Percentiles rank a stretch among this genome's conserved stretches.
phyloP scores from a whole-genome alignment of 208 protist species.

The Leishmania tropica region DNA sequence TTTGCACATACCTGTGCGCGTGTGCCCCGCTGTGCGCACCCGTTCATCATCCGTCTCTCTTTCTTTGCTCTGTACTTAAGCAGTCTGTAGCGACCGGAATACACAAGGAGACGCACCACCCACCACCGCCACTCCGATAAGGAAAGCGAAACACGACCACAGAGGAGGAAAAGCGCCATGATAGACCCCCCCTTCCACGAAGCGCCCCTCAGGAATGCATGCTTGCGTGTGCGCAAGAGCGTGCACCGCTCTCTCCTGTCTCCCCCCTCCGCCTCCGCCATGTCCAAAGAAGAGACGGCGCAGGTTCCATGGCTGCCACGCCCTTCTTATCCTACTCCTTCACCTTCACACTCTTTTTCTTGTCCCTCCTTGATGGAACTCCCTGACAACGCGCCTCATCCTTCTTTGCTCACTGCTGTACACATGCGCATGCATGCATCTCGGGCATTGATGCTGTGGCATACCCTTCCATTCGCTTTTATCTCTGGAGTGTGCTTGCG shows the following conservation, averaged over 20 bases:
- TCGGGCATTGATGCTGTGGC: not conserved
- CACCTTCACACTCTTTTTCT: constrained; percentile 54
- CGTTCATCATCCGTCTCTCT: not conserved
- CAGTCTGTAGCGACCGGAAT: not conserved
- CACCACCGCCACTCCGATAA: not conserved
- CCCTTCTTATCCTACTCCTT: constrained; percentile 51
- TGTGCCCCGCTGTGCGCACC: not conserved
- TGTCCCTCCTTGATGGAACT: constrained; percentile 32
- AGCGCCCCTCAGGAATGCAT: not conserved
- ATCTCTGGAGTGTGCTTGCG: not conserved
- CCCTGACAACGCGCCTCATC: not conserved
- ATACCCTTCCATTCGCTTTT: not conserved
- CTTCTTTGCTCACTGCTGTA: not conserved
- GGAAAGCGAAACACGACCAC: not conserved
- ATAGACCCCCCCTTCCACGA: not conserved
- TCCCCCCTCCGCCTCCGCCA: not conserved
- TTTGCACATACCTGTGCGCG: not conserved
- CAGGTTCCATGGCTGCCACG: not conserved
- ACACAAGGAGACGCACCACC: not conserved
- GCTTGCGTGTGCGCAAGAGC: not conserved
- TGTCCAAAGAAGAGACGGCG: not conserved
- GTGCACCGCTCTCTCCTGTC: not conserved
- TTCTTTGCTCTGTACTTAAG: not conserved
- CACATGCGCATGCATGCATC: not conserved
- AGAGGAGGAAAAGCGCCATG: not conserved